Evolutionary conservation across 345 rosid species (phyloP), one percentile per base, ranked within the genome.

Genomic region (Hevea brasiliensis): DNA sequence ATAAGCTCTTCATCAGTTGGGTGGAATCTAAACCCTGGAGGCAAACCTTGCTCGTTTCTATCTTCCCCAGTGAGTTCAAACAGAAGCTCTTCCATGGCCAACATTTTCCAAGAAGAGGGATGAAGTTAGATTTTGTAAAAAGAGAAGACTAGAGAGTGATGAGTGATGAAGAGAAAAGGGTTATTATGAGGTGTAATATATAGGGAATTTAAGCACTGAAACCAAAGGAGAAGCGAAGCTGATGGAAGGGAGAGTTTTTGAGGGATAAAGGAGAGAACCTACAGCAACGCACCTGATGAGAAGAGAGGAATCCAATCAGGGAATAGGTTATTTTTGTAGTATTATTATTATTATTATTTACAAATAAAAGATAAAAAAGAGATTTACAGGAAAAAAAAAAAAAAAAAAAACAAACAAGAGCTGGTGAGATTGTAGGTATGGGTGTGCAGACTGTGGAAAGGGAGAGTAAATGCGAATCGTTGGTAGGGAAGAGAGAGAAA

Each of bases 1-100:
- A 95, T 78, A 61, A 95, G 98, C 75, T 95, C 99, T 77, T 95
- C 99, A 60, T 95, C 99, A 0, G 99, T 95, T 0, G 99, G 99
- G 62, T 95, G 99, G 80, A 95, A 95, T 37, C 98, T 79, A 76
- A 95, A 95, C 21, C 99, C 99, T 0, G 99, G 99, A 9, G 99
- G 99, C 65, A 95, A 76, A 0, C 98, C 98, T 37, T 82, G 88
- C 48, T 91, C 97, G 50, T 78, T 87, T 27, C 65, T 76, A n/a
- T 91, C 99, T 67, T 86, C 95, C 15, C 91, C 76, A 23, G 61
- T 79, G 11, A 92, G 84, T 75, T 95, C 98, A 32, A 85, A 73
- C 26, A 95, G 68, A 29, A 90, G 74, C 42, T 89, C 96, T 76
- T 91, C 98, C 65, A 89, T 74, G 13, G 83, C 81, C 72, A 90